Conservation (phyloP, 2,329 filamentous ascomycete species). For the Colletotrichum navitas region DNA sequence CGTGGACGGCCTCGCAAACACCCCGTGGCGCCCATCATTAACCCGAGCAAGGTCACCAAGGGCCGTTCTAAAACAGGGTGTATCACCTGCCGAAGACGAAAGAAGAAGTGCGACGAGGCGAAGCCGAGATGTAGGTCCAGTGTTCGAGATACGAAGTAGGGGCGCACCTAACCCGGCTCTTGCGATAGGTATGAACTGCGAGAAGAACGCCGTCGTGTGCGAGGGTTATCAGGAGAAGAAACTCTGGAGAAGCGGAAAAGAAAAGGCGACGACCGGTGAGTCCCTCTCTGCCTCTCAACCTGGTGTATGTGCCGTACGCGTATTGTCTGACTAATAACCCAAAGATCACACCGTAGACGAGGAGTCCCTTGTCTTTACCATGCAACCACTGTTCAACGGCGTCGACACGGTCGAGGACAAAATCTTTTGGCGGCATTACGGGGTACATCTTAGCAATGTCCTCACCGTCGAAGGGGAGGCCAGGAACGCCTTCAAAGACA, state of each 20-base stretch:
- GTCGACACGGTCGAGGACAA: conserved; percentile 85
- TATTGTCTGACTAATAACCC: conserved; percentile 1
- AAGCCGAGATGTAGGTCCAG: conserved; percentile 72
- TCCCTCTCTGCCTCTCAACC: conserved; percentile 5
- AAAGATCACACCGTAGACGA: conserved; percentile 28
- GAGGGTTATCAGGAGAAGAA: conserved; percentile 91
- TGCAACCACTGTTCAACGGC: conserved; percentile 80
- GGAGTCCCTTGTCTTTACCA: conserved; percentile 58
- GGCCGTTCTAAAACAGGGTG: conserved; percentile 79
- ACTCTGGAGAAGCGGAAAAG: conserved; percentile 87
- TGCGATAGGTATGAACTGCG: conserved; percentile 80
- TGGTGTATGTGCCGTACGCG: not conserved
- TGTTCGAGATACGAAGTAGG: not conserved
- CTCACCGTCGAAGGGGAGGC: conserved; percentile 85
- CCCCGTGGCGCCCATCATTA: conserved; percentile 70
- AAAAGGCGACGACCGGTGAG: conserved; percentile 77
- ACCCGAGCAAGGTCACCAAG: conserved; percentile 79
- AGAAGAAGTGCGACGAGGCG: conserved; percentile 80
- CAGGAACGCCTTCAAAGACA: conserved; percentile 87
- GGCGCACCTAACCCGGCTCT: conserved; percentile 30
- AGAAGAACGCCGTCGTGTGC: conserved; percentile 93
- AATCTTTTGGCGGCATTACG: conserved; percentile 86
- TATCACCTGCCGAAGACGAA: conserved; percentile 75
- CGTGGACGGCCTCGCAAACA: conserved; percentile 88
- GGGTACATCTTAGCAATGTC: conserved; percentile 81